Percentiles rank a stretch among this genome's conserved stretches.
Evolutionary conservation across 2,329 filamentous ascomycete species (phyloP).

Genomic region (Alternaria solani): DNA sequence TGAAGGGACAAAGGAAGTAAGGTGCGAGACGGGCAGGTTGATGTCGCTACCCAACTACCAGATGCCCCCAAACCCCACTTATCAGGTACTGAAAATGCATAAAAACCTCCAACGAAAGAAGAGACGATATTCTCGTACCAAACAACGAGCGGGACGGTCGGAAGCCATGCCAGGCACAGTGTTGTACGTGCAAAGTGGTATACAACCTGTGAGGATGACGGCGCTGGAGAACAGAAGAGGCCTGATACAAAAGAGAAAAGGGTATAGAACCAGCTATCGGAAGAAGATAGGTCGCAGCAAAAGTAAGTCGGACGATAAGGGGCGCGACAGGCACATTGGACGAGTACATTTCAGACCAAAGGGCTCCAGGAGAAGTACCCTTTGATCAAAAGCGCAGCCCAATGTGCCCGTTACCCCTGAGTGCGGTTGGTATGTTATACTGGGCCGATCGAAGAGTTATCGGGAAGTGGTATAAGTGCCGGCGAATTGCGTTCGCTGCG

Average conservation of each 20-base stretch:
- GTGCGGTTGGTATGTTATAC: background rate
- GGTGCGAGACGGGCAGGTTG: background rate
- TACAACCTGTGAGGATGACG: background rate
- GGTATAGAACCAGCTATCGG: slow-evolving; percentile 18
- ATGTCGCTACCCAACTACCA: background rate
- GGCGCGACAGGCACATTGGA: background rate
- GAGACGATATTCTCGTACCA: background rate
- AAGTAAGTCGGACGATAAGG: background rate
- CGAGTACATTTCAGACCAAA: background rate
- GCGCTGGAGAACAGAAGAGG: background rate
- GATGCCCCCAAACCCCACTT: background rate
- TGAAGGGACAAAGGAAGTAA: background rate
- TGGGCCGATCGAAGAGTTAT: slow-evolving; percentile 15
- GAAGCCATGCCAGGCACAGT: background rate
- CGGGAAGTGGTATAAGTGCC: slow-evolving; percentile 32
- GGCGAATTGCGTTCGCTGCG: slow-evolving; percentile 28
- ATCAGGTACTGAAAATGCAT: background rate
- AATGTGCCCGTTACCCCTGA: background rate
- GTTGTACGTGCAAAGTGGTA: background rate
- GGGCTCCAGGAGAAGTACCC: background rate
- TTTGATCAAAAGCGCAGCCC: background rate
- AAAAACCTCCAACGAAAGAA: slow-evolving; percentile 2
- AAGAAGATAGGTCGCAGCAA: slow-evolving; percentile 14
- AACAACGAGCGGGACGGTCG: background rate
- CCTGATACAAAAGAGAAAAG: slow-evolving; percentile 7